Evolutionary conservation across 208 protist genomes (phyloP).

Genomic region (Wallacemonas sp.): DNA sequence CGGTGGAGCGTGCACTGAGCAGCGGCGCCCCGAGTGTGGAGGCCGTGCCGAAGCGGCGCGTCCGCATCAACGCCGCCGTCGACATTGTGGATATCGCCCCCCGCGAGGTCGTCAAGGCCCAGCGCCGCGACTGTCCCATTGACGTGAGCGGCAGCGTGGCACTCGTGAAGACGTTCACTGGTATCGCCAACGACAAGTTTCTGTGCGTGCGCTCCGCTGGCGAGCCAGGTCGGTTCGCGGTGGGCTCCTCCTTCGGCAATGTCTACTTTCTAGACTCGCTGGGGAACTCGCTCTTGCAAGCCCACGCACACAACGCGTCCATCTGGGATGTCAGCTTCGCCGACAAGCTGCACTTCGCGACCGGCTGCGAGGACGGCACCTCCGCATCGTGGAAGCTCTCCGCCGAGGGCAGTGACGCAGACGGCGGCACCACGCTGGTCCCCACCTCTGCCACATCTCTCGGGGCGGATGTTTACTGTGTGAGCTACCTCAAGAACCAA

Average conservation of each 20-base stretch:
- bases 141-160: slow-evolving; percentile 62
- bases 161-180: slow-evolving; percentile 60
- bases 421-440: slow-evolving; percentile 31
- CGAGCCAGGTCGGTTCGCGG: slow-evolving; percentile 63
- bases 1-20: not conserved
- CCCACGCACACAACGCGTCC: slow-evolving; percentile 69
- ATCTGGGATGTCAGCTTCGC: slow-evolving; percentile 83
- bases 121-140: slow-evolving; percentile 35
- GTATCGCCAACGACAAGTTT: slow-evolving; percentile 72
- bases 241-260: slow-evolving; percentile 77
- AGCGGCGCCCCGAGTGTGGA: not conserved
- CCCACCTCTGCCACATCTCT: slow-evolving; percentile 51
- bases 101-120: slow-evolving; percentile 47
- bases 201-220: slow-evolving; percentile 64
- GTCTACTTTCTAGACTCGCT: slow-evolving; percentile 81
- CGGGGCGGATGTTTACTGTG: slow-evolving; percentile 73
- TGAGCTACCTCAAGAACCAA: slow-evolving; percentile 56
- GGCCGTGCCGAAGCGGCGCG: slow-evolving; percentile 38
- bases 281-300: slow-evolving; percentile 79
- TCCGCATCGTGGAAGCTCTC: slow-evolving; percentile 58
- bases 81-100: slow-evolving; percentile 82
- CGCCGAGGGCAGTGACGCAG: slow-evolving; percentile 9
- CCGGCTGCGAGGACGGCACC: slow-evolving; percentile 73
- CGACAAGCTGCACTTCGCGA: slow-evolving; percentile 70
- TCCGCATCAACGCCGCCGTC: slow-evolving; percentile 74